These are phyloP conservation scores for Populus alba DNA, from an alignment of 345 rosid genomes.

Conservation along the genomic window DNA sequence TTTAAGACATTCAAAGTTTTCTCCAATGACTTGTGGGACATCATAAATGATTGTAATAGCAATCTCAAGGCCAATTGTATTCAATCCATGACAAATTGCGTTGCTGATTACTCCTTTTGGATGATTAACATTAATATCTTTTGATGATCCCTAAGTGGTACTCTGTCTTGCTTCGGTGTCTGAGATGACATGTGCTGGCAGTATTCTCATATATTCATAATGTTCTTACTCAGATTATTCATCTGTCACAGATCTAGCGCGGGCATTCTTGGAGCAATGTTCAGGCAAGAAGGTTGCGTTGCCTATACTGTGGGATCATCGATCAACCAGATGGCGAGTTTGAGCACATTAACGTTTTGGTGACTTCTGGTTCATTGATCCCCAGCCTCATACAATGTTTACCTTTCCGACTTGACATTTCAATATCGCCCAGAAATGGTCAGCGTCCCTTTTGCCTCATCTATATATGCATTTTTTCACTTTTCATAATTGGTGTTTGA, in stretches of 20 bases:
- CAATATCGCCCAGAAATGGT: constrained; percentile 65
- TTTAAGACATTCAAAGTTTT: background rate
- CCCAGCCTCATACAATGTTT: constrained; percentile 89
- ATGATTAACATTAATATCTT: background rate
- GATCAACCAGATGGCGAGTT: constrained; percentile 23
- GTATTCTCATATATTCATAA: background rate
- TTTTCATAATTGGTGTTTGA: background rate
- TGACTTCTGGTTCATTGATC: constrained; percentile 84
- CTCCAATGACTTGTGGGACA: background rate
- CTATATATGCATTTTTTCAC: too few species aligned
- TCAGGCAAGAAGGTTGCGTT: constrained; percentile 37
- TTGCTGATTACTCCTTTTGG: background rate
- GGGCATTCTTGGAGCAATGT: constrained; percentile 67
- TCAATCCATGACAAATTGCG: background rate
- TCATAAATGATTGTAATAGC: background rate
- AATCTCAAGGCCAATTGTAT: background rate
- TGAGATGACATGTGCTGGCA: background rate
- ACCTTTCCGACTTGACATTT: constrained; percentile 62
- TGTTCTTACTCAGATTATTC: constrained; percentile 14
- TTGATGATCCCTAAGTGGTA: background rate
- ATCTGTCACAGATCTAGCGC: constrained; percentile 48
- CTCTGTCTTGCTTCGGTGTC: background rate
- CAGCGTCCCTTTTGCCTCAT: constrained; percentile 19
- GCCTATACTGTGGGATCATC: constrained; percentile 13
- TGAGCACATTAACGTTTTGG: constrained; percentile 58